phyloP scores from a whole-genome alignment of 108 stramenopile genomes.

The Skeletonema tropicum region DNA sequence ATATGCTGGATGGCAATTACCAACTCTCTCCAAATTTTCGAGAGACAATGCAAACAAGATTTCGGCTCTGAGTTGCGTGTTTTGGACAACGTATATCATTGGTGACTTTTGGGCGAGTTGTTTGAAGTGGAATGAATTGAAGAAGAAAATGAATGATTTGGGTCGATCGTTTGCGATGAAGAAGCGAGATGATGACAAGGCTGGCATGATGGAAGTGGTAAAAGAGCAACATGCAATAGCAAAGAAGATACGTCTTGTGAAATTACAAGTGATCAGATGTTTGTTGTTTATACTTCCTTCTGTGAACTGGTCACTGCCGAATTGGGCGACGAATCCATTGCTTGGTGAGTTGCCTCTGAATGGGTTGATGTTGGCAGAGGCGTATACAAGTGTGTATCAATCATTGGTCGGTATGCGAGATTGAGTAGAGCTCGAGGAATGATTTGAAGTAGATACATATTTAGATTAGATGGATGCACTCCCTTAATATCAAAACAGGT shows the following conservation, averaged over 20 bases:
- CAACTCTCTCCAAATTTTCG: slow-evolving; percentile 26
- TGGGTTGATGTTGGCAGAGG: slow-evolving; percentile 70
- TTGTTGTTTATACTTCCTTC: slow-evolving; percentile 67
- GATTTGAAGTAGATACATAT: no score
- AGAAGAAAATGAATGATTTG: slow-evolving; percentile 29
- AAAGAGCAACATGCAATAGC: slow-evolving; percentile 19
- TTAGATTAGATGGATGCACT: no score
- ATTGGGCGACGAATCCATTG: slow-evolving; percentile 79
- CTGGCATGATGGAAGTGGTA: slow-evolving; percentile 20
- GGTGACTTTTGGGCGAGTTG: slow-evolving; percentile 59
- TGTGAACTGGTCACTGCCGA: slow-evolving; percentile 77
- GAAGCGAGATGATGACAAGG: slow-evolving; percentile 39
- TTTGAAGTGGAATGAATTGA: slow-evolving; percentile 45
- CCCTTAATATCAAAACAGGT: no score
- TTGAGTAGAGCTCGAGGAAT: slow-evolving; percentile 11
- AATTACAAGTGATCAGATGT: slow-evolving; percentile 68
- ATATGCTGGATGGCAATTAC: slow-evolving; percentile 70
- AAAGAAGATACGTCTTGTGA: slow-evolving; percentile 30
- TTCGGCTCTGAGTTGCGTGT: slow-evolving; percentile 72
- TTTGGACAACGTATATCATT: slow-evolving; percentile 68
- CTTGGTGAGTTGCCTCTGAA: slow-evolving; percentile 56
- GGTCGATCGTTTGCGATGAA: slow-evolving; percentile 22
- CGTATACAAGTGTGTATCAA: slow-evolving; percentile 77
- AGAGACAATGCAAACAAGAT: slow-evolving; percentile 51
- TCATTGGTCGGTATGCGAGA: slow-evolving; percentile 33